Evolutionary conservation across 768 basidiomycete genomes (phyloP).

Genomic region (Harrya chromipes): DNA sequence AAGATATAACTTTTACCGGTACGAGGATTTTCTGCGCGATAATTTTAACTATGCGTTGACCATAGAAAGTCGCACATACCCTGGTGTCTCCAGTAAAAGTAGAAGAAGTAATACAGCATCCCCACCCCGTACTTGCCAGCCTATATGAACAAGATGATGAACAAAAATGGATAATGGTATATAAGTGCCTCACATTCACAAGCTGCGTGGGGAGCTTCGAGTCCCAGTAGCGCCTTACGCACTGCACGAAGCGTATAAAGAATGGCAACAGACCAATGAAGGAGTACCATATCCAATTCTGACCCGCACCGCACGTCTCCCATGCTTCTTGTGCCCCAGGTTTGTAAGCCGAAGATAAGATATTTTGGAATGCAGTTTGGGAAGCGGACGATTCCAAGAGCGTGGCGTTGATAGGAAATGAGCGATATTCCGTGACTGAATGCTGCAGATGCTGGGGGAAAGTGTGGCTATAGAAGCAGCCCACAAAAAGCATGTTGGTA

Average conservation of each 20-base stretch:
- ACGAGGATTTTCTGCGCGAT: constrained; percentile 27
- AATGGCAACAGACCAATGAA: constrained; percentile 65
- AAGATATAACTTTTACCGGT: constrained; percentile 54
- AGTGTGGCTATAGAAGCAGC: constrained; percentile 58
- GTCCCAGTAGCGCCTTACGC: constrained; percentile 82
- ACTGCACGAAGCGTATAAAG: constrained; percentile 77
- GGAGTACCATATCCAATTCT: constrained; percentile 62
- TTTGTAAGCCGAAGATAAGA: constrained; percentile 11
- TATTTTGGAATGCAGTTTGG: background rate
- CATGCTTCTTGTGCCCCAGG: constrained; percentile 44
- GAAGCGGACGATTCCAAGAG: background rate
- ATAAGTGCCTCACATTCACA: constrained; percentile 66
- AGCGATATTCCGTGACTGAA: background rate
- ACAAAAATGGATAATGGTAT: background rate
- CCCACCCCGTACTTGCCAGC: constrained; percentile 81
- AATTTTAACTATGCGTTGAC: background rate
- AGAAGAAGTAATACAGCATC: constrained; percentile 62
- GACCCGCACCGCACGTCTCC: constrained; percentile 38
- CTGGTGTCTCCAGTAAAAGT: constrained; percentile 74
- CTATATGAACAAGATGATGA: constrained; percentile 36
- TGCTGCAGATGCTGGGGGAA: background rate
- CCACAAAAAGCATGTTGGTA: constrained; percentile 68
- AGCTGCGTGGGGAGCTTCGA: constrained; percentile 73
- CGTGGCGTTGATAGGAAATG: background rate
- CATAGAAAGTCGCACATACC: constrained; percentile 33